These are phyloP conservation scores for Calocybe cyanea DNA, from an alignment of 768 basidiomycete species.

Conservation along the genomic window DNA sequence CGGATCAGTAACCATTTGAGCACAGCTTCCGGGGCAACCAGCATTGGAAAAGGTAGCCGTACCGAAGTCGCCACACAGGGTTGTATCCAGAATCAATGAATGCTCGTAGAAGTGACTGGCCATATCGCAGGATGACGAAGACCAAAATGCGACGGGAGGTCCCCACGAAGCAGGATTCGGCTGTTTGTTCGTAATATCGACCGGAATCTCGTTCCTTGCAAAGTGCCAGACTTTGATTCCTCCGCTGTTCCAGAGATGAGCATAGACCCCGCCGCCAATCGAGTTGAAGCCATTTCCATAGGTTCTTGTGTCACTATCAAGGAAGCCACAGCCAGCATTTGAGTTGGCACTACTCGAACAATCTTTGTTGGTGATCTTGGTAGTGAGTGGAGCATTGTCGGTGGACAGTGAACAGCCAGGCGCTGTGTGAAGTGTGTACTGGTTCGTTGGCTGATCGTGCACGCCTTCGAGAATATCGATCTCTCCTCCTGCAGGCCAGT, in stretches of 20 bases:
- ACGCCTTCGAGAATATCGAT: conserved; percentile 78
- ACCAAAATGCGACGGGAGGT: conserved; percentile 48
- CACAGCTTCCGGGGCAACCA: conserved; percentile 46
- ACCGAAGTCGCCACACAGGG: conserved; percentile 46
- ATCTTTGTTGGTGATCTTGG: conserved; percentile 23
- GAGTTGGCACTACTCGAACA: conserved; percentile 37
- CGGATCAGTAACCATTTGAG: conserved; percentile 48
- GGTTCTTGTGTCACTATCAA: conserved; percentile 32
- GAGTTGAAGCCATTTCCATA: conserved; percentile 46
- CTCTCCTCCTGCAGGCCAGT: conserved; percentile 56
- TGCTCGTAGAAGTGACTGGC: conserved; percentile 50
- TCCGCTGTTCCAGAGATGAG: conserved; percentile 46
- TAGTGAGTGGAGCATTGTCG: conserved; percentile 20
- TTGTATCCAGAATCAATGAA: conserved; percentile 42
- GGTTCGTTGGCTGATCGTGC: conserved; percentile 53
- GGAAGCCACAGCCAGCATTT: conserved; percentile 50
- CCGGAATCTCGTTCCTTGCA: conserved; percentile 45
- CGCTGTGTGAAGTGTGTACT: conserved; percentile 62
- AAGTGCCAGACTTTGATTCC: conserved; percentile 61
- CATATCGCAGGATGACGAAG: conserved; percentile 46
- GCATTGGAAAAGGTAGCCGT: conserved; percentile 29
- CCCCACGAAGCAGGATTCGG: conserved; percentile 53
- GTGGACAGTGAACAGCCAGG: conserved; percentile 34
- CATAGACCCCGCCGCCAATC: conserved; percentile 49
- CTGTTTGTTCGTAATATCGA: conserved; percentile 39